Conservation (phyloP, 495 filamentous ascomycete genomes). For the Haplographium delicatum region DNA sequence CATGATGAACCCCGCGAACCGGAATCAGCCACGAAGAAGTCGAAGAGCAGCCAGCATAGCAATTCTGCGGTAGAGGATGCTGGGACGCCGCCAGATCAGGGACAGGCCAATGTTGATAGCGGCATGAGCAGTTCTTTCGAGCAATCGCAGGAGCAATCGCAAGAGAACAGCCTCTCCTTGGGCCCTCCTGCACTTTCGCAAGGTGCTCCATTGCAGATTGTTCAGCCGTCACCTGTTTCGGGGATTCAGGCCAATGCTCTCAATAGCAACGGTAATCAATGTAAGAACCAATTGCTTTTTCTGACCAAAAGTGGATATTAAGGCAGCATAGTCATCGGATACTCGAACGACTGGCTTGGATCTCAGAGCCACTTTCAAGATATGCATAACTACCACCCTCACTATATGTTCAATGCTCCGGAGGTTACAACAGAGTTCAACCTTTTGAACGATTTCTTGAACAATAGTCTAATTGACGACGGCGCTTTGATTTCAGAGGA, state of each 20-base stretch:
- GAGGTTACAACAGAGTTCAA: slow-evolving; percentile 96
- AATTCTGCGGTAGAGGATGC: slow-evolving; percentile 56
- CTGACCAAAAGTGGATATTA: slow-evolving; percentile 29
- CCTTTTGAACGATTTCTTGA: slow-evolving; percentile 91
- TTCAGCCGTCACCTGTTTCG: slow-evolving; percentile 50
- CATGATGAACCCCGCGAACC: slow-evolving; percentile 92
- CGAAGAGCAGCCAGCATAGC: slow-evolving; percentile 62
- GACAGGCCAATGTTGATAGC: slow-evolving; percentile 16
- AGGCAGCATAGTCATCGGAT: slow-evolving; percentile 48
- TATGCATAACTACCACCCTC: slow-evolving; percentile 89
- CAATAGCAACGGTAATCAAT: slow-evolving; percentile 59
- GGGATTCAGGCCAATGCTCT: slow-evolving; percentile 49
- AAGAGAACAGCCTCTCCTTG: slow-evolving; percentile 17
- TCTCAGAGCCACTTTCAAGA: slow-evolving; percentile 78
- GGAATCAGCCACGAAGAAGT: slow-evolving; percentile 59
- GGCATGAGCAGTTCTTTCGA: slow-evolving; percentile 26
- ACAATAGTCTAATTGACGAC: slow-evolving; percentile 80
- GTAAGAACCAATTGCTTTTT: too few species aligned
- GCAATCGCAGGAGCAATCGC: slow-evolving; percentile 18
- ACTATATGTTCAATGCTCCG: slow-evolving; percentile 91
- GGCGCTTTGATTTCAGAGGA: slow-evolving; percentile 60
- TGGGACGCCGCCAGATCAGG: slow-evolving; percentile 31
- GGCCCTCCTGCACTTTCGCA: slow-evolving; percentile 16
- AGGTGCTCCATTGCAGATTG: slow-evolving; percentile 42
- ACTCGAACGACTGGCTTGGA: slow-evolving; percentile 49